Base-by-base conservation (phyloP, 345 rosid genomes). In the Hibiscus mutabilis region DNA sequence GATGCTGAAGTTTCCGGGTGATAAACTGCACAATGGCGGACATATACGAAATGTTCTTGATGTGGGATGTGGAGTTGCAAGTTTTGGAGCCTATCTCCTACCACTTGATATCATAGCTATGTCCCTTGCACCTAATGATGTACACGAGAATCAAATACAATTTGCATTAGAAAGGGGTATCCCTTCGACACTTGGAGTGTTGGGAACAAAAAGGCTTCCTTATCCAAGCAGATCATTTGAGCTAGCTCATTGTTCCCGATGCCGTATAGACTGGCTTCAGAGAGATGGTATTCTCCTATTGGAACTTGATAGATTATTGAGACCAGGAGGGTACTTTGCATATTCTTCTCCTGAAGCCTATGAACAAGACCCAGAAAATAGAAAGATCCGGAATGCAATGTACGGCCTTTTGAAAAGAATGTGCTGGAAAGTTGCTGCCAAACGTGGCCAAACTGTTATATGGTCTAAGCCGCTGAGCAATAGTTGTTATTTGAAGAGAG, bases 301-400 rank as follows among this genome's bases (percentile, higher is more conserved):
- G 71, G 99, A 95, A 74, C 97, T 95, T 46, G 99, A 95, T 80
- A 89, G 99, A 78, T 68, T 95, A 69, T 87, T 95, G 65, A 90
- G 99, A 78, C 99, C 99, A 4, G 99, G 99, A 53, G 99, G 99
- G 35, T 90, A 90, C 79, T 95, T 95, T 84, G 99, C 84, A 24
- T 92, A 88, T 79, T 95, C 99, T 40, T 95, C 99, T 71, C 99
- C 99, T 73, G 99, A 95, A 80, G 99, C 97, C 58, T 95, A 95
- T 59, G 93, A 96, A 10, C 89, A 87, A 58, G 99, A 95, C 78
- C 79, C 88, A 16, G 97, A 86, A 79, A 90, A 95, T 73, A 86
- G 83, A 67, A 90, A 80, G 83, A 90, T 92, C 47, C 82, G 97
- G 90, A 89, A 70, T 77, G 87, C 91, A 10, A 92, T 95, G 96